A percentile compares a stretch with the other conserved stretches of the same genome.
phyloP scores from a whole-genome alignment of 2,329 filamentous ascomycete genomes.

The Ploettnerulaceae sp. region DNA sequence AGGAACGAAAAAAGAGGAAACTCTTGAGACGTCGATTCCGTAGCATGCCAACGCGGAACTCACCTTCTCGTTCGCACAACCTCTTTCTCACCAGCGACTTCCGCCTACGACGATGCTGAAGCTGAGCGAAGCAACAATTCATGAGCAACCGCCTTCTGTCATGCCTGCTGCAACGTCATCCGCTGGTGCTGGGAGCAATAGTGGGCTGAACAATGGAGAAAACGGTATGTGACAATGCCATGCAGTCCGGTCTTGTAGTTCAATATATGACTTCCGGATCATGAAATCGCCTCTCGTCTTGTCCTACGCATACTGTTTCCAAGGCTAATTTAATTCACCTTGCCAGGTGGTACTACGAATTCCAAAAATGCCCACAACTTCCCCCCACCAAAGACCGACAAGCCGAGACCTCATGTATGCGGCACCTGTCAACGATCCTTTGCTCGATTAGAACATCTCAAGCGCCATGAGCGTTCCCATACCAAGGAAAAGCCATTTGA shows the following conservation, averaged over 20 bases:
- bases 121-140: constrained; percentile 27
- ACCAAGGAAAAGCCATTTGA: constrained; percentile 98
- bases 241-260: not conserved
- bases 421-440: constrained; percentile 88
- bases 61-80: constrained; percentile 16
- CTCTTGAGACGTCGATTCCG: constrained; percentile 18
- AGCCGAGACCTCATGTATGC: constrained; percentile 92
- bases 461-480: constrained; percentile 95
- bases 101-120: constrained; percentile 26
- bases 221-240: constrained; percentile 27
- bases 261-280: not conserved
- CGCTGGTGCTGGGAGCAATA: constrained; percentile 22
- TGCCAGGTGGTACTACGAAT: constrained; percentile 16
- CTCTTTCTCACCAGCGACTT: constrained; percentile 13
- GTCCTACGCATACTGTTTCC: constrained; percentile 1
- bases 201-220: constrained; percentile 28
- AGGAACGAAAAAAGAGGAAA: constrained; percentile 20
- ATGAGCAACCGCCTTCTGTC: constrained; percentile 24
- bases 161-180: constrained; percentile 33
- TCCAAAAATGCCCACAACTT: constrained; percentile 37
- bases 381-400: constrained; percentile 91
- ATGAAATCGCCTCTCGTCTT: constrained; percentile 13
- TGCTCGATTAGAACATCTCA: constrained; percentile 90
- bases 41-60: constrained; percentile 27
- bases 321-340: constrained; percentile 14